Conservation (phyloP, 1,284 basidiomycete species). For the Ceratobasidium sp. region DNA sequence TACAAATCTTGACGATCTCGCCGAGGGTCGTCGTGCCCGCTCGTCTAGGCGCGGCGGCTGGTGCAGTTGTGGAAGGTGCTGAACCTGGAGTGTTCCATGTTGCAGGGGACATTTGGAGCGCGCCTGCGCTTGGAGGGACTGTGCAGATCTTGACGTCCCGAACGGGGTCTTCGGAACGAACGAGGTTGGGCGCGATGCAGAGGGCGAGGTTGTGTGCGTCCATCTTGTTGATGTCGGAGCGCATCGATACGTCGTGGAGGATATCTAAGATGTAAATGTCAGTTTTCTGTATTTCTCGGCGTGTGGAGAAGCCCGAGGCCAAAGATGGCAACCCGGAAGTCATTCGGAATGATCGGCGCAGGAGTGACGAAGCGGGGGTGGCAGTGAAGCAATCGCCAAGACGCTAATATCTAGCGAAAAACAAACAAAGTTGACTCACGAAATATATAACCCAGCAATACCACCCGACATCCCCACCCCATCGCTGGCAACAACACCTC, state of each 20-base stretch:
- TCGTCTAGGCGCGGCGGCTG: slow-evolving; percentile 49
- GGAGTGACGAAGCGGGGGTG: not conserved
- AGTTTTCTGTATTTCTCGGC: not conserved
- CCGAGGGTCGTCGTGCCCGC: slow-evolving; percentile 76
- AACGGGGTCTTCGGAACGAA: slow-evolving; percentile 74
- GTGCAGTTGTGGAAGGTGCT: not conserved
- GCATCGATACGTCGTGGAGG: slow-evolving; percentile 80
- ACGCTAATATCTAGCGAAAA: not conserved
- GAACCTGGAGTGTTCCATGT: slow-evolving; percentile 42
- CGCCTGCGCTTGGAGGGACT: slow-evolving; percentile 62
- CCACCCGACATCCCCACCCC: slow-evolving; percentile 73
- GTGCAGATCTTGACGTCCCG: slow-evolving; percentile 80
- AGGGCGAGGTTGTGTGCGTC: slow-evolving; percentile 85
- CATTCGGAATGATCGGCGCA: not conserved
- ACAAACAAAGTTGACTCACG: slow-evolving; percentile 65
- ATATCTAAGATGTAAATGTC: slow-evolving; percentile 66
- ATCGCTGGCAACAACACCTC: slow-evolving; percentile 76
- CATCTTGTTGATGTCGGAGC: slow-evolving; percentile 78
- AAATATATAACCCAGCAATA: slow-evolving; percentile 78
- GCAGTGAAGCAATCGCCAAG: not conserved
- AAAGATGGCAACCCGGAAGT: slow-evolving; percentile 6
- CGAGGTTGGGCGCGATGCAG: slow-evolving; percentile 83
- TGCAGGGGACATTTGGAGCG: slow-evolving; percentile 55
- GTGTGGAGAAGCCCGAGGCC: not conserved
- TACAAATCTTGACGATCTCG: slow-evolving; percentile 79